These are phyloP conservation scores for Toxoplasma gondii DNA, from an alignment of 169 alveolate genomes.

Conservation along the genomic window DNA sequence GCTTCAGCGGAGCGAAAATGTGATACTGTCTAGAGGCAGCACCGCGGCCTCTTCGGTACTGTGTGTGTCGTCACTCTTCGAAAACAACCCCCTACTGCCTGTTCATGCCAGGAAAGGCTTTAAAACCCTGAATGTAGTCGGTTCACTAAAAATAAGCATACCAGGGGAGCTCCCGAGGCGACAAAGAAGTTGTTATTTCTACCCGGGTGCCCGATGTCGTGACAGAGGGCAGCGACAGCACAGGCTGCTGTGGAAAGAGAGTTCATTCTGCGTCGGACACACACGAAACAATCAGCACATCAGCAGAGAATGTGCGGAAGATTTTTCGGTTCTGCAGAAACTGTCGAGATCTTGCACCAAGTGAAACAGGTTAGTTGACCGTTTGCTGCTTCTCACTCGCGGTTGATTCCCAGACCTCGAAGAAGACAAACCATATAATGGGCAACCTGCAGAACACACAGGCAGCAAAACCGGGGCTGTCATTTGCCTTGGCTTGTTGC, in stretches of 20 bases:
- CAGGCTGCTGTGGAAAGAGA: conserved; percentile 58
- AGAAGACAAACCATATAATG: background rate
- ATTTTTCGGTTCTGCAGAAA: too few species aligned
- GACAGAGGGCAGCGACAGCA: conserved; percentile 73
- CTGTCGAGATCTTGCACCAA: background rate
- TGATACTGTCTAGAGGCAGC: too few species aligned
- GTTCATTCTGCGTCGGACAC: conserved; percentile 22
- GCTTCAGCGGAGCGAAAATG: too few species aligned
- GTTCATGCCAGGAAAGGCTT: too few species aligned
- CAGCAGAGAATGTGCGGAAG: too few species aligned
- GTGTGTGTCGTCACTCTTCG: too few species aligned
- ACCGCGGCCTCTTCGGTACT: too few species aligned
- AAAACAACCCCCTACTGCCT: too few species aligned
- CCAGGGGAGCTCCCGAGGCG: conserved; percentile 41
- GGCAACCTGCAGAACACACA: conserved; percentile 1
- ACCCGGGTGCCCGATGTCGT: conserved; percentile 80
- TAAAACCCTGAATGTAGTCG: background rate
- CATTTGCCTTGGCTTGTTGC: too few species aligned
- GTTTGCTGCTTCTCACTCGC: background rate
- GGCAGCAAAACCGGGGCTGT: background rate
- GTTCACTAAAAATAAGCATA: background rate
- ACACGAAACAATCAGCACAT: too few species aligned
- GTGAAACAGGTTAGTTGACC: background rate
- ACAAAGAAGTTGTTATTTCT: conserved; percentile 71
- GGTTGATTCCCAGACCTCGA: conserved; percentile 8